Evolutionary conservation across 208 protist species (phyloP), one percentile per base, ranked within the genome.

Genomic region (Trichomonas gallinae): DNA sequence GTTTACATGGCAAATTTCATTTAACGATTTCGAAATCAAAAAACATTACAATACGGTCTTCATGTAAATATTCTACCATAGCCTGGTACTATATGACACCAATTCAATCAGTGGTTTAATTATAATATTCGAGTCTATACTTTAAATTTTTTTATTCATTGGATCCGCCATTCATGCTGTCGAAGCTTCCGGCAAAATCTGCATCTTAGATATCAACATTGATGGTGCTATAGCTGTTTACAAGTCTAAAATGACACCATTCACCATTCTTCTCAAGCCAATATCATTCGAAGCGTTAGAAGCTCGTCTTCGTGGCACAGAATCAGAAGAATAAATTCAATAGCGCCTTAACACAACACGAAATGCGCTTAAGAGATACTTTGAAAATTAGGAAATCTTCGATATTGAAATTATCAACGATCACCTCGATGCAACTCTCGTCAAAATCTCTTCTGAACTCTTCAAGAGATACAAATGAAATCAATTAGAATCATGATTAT

Each of bases 201-300:
- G 97, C 87, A 48, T 98, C 8, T 81, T 98, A 17, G 98, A 98
- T 96, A 97, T 98, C 21, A 97, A 98, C 97, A 97, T 98, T n/a
- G 97, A 98, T 97, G 98, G 98, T 89, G 98, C 97, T 42, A 85
- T 97, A 26, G 23, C 23, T 3, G 96, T 98, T 6, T 97, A 42
- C 17, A 93, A 93, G 31, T 51, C 87, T 38, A 1, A 51, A 4
- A 23, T 93, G 8, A 93, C 42, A 17, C 87, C 87, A 36, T 93
- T 38, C 44, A 93, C 51, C 15, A 93, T 93, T 26, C 45, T 93
- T 38, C n/a, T 93, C 0, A 42, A 17, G 13, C 51, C 93, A 44
- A 38, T 3, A 36, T 63, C 49, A 51, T 34, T 96, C 46, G 89
- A 97, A 44, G 97, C 93, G 42, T 91, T 98, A 17, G 96, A 98